Conservation (phyloP, 2,329 filamentous ascomycete species). For the Diplodia intermedia region DNA sequence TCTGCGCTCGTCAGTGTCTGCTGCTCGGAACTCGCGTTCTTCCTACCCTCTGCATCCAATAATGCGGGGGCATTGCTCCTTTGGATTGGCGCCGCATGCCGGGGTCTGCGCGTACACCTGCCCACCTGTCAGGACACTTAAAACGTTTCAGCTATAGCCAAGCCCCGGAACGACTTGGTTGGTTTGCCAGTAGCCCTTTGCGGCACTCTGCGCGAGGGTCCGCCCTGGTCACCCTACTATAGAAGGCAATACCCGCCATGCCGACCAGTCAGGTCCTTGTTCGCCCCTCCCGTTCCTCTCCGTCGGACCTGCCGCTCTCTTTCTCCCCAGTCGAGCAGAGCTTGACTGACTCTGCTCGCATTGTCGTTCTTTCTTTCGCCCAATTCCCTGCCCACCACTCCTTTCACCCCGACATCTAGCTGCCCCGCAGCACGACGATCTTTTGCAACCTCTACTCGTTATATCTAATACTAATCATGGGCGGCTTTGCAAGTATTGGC, state of each 20-base stretch:
- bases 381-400: background rate
- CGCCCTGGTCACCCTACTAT: constrained; percentile 29
- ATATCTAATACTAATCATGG: constrained; percentile 32
- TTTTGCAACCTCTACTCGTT: constrained; percentile 2
- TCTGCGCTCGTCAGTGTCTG: background rate
- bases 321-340: constrained; percentile 21
- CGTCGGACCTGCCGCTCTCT: constrained; percentile 12
- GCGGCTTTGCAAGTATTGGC: constrained; percentile 42
- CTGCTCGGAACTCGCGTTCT: background rate
- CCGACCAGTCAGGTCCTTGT: constrained; percentile 11
- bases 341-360: constrained; percentile 25
- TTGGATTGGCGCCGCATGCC: constrained; percentile 2
- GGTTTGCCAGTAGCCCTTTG: constrained; percentile 23
- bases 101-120: constrained; percentile 23
- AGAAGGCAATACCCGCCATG: constrained; percentile 26
- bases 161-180: constrained; percentile 25
- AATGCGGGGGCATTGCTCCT: constrained; percentile 18
- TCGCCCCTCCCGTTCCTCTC: constrained; percentile 16
- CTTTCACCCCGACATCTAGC: constrained; percentile 20
- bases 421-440: constrained; percentile 6
- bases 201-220: constrained; percentile 11
- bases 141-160: constrained; percentile 31
- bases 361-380: constrained; percentile 17
- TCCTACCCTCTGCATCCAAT: background rate
- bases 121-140: constrained; percentile 27